These are phyloP conservation scores for Aphanomyces euteiches DNA, from an alignment of 352 stramenopile species.

Conservation along the genomic window DNA sequence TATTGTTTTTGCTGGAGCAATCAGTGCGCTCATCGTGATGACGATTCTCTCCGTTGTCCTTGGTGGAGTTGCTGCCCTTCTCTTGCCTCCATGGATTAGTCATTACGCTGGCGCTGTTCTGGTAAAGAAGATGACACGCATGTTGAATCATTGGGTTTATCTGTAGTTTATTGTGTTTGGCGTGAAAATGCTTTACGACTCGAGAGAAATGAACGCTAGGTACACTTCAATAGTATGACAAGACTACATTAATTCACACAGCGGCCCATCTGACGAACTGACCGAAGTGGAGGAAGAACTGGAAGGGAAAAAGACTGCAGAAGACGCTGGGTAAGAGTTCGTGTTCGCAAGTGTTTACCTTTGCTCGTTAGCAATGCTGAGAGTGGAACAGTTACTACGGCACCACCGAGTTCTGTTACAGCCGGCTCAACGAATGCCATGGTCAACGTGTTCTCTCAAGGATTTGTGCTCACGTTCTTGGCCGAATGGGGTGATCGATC, in stretches of 20 bases:
- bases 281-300: constrained; percentile 82
- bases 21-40: constrained; percentile 95
- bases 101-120: constrained; percentile 94
- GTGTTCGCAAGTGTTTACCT: neutral
- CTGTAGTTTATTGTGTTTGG: constrained; percentile 96
- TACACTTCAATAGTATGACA: constrained; percentile 30
- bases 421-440: constrained; percentile 36
- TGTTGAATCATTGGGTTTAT: constrained; percentile 15
- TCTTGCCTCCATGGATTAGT: constrained; percentile 92
- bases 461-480: constrained; percentile 97
- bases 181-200: constrained; percentile 89
- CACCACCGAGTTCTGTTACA: constrained; percentile 7
- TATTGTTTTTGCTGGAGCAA: constrained; percentile 94
- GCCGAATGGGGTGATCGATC: constrained; percentile 99
- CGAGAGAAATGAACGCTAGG: constrained; percentile 74
- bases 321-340: constrained; percentile 46
- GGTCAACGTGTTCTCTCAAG: constrained; percentile 89
- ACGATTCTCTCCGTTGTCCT: constrained; percentile 97
- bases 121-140: constrained; percentile 33
- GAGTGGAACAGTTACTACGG: constrained; percentile 36
- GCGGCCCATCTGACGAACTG: constrained; percentile 73
- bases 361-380: neutral
- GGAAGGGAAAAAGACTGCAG: constrained; percentile 75
- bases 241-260: constrained; percentile 28
- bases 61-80: constrained; percentile 92